Evolutionary conservation across 306 rosid genomes (phyloP), one percentile per base, ranked within the genome.

Genomic region (Rosa rugosa): DNA sequence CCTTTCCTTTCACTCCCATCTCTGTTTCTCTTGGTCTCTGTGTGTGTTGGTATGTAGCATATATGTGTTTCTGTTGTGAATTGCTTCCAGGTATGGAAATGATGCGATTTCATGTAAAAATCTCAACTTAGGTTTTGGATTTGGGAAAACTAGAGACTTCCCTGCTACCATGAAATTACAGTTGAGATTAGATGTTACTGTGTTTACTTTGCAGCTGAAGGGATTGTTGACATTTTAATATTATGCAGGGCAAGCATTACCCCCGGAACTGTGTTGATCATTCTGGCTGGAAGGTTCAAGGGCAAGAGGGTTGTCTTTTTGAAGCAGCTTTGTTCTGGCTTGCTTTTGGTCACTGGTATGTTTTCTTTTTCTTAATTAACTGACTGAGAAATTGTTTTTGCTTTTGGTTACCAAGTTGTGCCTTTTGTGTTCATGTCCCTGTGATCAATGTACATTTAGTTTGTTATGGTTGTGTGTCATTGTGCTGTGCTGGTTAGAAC

Each of bases 261-360:
- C 47, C 71, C 71, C 1, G 71, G 71, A 38, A 38, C 71, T 17
- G 71, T 66, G 6, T 10, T 66, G 71, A 66, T 66, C 71, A 66
- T 66, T 40, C 47, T 66, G 47, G 71, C 71, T 9, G 71, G 71
- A n/a, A 66, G 71, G 71, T 66, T 66, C 47, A 66, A 66, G 71
- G 71, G 71, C 46, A 66, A 66, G 71, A 66, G 71, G 71, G 71
- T 66, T 38, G 49, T 66, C 14, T 66, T 66, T 36, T 38, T 66
- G 49, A 66, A 66, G 71, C 71, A 66, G 71, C 71, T 66, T 8
- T 36, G 49, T 4, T 66, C 71, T 40, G 71, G 71, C 71, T 66
- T 66, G 71, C 71, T 66, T 40, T 40, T 66, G 49, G 71, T 66
- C 71, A 66, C 71, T 38, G 71, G 71, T 66, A 66, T 2, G 25